A percentile compares a stretch with the other conserved stretches of the same genome.
Conservation (phyloP, 495 filamentous ascomycete species). For the Aspergillus cristatus region DNA sequence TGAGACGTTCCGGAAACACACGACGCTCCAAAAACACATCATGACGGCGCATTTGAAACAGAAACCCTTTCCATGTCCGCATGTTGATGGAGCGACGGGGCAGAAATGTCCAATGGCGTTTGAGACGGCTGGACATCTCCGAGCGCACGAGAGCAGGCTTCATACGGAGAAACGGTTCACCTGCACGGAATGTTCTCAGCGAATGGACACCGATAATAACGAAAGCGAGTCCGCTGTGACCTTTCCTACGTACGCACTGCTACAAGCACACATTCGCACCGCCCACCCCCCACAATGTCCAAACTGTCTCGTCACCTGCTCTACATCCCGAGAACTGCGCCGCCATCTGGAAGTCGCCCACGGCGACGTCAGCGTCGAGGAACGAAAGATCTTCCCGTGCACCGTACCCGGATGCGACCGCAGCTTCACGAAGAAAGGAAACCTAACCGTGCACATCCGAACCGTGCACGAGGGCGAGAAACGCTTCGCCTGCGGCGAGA, state of each 20-base stretch:
- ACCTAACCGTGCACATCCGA: constrained; percentile 69
- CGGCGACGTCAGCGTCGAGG: constrained; percentile 48
- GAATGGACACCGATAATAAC: constrained; percentile 14
- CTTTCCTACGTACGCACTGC: constrained; percentile 60
- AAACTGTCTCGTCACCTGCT: constrained; percentile 58
- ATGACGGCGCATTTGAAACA: constrained; percentile 57
- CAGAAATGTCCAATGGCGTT: constrained; percentile 59
- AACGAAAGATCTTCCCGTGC: constrained; percentile 56
- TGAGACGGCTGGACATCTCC: constrained; percentile 57
- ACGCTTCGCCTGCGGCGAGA: constrained; percentile 63
- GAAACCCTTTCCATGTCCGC: constrained; percentile 57
- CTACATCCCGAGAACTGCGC: constrained; percentile 50
- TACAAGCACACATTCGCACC: constrained; percentile 61
- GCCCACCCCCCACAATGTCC: constrained; percentile 67
- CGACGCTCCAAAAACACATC: constrained; percentile 78
- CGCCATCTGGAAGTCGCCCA: constrained; percentile 64
- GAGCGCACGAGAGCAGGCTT: constrained; percentile 57
- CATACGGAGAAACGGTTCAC: constrained; percentile 62
- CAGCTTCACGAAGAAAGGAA: constrained; percentile 67
- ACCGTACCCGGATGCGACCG: constrained; percentile 54
- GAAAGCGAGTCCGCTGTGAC: constrained; percentile 22
- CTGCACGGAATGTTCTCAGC: constrained; percentile 56
- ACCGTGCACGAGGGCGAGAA: constrained; percentile 60
- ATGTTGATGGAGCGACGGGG: constrained; percentile 46
- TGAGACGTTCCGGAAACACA: constrained; percentile 77